A percentile compares a stretch with the other conserved stretches of the same genome.
These are phyloP conservation scores for Tympanopsis confertula DNA, from an alignment of 2,329 filamentous ascomycete species.

Conservation along the genomic window DNA sequence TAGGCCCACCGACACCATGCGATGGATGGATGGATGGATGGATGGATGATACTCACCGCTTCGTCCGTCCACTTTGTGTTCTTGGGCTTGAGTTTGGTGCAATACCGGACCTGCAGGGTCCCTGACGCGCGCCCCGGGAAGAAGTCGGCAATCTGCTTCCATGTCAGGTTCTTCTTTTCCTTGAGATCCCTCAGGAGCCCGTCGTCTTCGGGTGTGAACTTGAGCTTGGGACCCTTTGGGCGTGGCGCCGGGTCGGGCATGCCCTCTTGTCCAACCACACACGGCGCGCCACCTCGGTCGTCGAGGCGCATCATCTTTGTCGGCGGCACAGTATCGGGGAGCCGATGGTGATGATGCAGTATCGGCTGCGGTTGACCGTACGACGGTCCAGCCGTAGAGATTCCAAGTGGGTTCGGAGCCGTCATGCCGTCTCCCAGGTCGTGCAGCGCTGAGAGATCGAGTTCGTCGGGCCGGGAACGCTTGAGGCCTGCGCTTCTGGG, in stretches of 20 bases:
- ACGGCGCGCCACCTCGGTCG: slow-evolving; percentile 56
- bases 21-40: slow-evolving; percentile 3
- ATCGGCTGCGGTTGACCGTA: slow-evolving; percentile 30
- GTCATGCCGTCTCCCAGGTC: slow-evolving; percentile 42
- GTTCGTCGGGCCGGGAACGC: slow-evolving; percentile 42
- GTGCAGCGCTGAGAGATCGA: slow-evolving; percentile 40
- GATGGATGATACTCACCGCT: slow-evolving; percentile 50
- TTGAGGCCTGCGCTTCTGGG: slow-evolving; percentile 26
- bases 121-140: slow-evolving; percentile 85
- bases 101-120: slow-evolving; percentile 86
- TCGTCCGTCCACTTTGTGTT: slow-evolving; percentile 89
- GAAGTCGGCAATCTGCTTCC: slow-evolving; percentile 96
- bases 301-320: slow-evolving; percentile 56
- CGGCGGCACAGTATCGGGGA: slow-evolving; percentile 62
- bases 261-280: slow-evolving; percentile 72
- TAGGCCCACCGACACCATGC: slow-evolving; percentile 1
- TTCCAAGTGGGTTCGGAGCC: slow-evolving; percentile 26
- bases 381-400: slow-evolving; percentile 24
- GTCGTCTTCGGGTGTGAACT: slow-evolving; percentile 89
- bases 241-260: slow-evolving; percentile 76
- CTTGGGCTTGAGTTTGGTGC: slow-evolving; percentile 88
- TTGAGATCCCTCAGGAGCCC: slow-evolving; percentile 79
- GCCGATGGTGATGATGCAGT: slow-evolving; percentile 70
- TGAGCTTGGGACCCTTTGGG: slow-evolving; percentile 79
- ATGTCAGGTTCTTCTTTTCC: slow-evolving; percentile 86